Evolutionary conservation across 2,329 filamentous ascomycete species (phyloP).

Genomic region (Pezicula rhizophila): DNA sequence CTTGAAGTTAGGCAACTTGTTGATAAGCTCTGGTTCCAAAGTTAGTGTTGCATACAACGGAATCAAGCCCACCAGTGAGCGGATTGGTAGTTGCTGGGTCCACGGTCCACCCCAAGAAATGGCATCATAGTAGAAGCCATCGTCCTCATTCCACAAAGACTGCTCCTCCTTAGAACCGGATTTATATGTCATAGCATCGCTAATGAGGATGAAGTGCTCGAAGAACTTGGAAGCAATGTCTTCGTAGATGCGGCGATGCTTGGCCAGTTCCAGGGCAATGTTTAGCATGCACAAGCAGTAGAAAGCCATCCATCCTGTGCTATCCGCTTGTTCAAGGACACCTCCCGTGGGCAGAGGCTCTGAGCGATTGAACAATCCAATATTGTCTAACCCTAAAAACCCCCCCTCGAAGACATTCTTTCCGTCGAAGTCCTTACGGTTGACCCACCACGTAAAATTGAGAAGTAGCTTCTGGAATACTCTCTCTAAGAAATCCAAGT

Average conservation of each 20-base stretch:
- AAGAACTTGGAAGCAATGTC: conserved; percentile 98
- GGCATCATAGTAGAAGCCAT: conserved; percentile 97
- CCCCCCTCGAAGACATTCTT: conserved; percentile 98
- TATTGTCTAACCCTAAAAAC: conserved; percentile 93
- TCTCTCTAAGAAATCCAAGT: conserved; percentile 90
- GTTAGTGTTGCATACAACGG: conserved; percentile 89
- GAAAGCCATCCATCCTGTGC: conserved; percentile 98
- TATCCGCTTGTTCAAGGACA: conserved; percentile 91
- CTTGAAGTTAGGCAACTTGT: conserved; percentile 88
- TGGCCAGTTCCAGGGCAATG: conserved; percentile 89
- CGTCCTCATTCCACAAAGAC: conserved; percentile 92
- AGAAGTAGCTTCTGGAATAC: conserved; percentile 94
- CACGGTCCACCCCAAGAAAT: conserved; percentile 94
- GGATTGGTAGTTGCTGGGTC: conserved; percentile 86
- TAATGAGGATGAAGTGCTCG: conserved; percentile 96
- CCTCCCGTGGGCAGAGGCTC: conserved; percentile 91
- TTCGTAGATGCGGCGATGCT: conserved; percentile 91
- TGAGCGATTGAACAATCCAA: conserved; percentile 93
- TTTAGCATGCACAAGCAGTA: conserved; percentile 96
- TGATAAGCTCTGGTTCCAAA: conserved; percentile 87
- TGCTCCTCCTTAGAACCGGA: conserved; percentile 65
- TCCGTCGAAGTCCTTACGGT: conserved; percentile 86
- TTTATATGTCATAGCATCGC: conserved; percentile 90
- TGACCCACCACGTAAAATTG: conserved; percentile 99
- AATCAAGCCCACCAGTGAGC: conserved; percentile 88